Conservation (phyloP, 768 basidiomycete genomes). For the Terana coerulea region DNA sequence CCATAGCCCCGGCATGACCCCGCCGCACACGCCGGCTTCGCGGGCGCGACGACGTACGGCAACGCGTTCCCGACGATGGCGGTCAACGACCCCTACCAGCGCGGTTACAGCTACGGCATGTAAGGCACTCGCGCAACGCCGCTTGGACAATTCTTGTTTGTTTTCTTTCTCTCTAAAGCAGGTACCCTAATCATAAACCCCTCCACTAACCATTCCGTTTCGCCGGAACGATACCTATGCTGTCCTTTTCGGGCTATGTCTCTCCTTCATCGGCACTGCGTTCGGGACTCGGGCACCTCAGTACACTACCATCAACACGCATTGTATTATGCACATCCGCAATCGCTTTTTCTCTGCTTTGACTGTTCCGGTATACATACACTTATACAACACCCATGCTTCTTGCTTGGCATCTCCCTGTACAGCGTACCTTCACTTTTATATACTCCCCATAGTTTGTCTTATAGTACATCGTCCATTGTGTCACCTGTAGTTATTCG, state of each 20-base stretch:
- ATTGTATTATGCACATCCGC: slow-evolving; percentile 35
- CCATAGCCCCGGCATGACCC: slow-evolving; percentile 60
- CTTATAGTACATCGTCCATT: slow-evolving; percentile 57
- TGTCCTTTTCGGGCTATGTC: slow-evolving; percentile 13
- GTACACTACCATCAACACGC: slow-evolving; percentile 35
- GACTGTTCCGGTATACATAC: slow-evolving; percentile 13
- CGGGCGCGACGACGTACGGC: slow-evolving; percentile 46
- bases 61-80: slow-evolving; percentile 47
- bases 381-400: slow-evolving; percentile 19
- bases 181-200: slow-evolving; percentile 6
- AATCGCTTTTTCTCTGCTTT: slow-evolving; percentile 32
- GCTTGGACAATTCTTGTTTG: neutral
- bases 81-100: slow-evolving; percentile 66
- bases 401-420: slow-evolving; percentile 25
- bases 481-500: slow-evolving; percentile 73
- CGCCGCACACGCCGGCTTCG: slow-evolving; percentile 58
- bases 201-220: slow-evolving; percentile 14
- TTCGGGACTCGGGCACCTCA: slow-evolving; percentile 26
- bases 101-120: slow-evolving; percentile 77
- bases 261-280: slow-evolving; percentile 13
- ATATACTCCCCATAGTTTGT: slow-evolving; percentile 45
- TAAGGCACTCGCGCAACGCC: slow-evolving; percentile 33
- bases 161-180: neutral
- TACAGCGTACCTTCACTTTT: slow-evolving; percentile 21
- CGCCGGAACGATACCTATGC: slow-evolving; percentile 17